Base-by-base conservation (phyloP, 805 yeast genomes). In the Metschnikowia vanudenii region DNA sequence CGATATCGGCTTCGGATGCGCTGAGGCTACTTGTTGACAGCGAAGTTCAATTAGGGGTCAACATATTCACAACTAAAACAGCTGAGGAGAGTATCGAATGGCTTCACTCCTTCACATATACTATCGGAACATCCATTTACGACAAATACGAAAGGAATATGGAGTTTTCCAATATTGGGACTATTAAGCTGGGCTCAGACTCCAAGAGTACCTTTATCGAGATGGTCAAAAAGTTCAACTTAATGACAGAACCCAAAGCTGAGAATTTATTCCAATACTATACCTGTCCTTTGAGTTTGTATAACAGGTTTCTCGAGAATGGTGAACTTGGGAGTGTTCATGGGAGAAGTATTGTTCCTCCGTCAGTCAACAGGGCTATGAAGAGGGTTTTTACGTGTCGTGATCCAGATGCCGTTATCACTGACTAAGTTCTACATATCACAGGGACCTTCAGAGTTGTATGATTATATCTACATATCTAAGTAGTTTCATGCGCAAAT, bases 131-230 rank as follows among this genome's bases (percentile, higher is more conserved):
- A 14, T 67, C 79, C 11, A 57, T 80, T 26, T 79, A 79, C 61
- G 89, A 84, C 56, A 78, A 78, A 18, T 63, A 64, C 31, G 75
- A 80, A 49, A 63, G 88, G 51, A 77, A 80, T 57, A 69, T 72
- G 47, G 76, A 76, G 32, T 70, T 80, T 45, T 74, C 84, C 1
- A 80, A 79, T 52, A 62, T 85, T 8, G 82, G 83, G 4, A 66
- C 62, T 1, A 73, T 82, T 10, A 75, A 70, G 56, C 80, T 86
- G 5, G 86, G 86, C 0, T 63, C 68, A 11, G 76, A 74, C 53
- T 54, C 67, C 3, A 62, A 64, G 19, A 78, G 78, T 36, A 73
- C 81, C 0, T 76, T 72, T 53, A 51, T 71, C 4, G 76, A 76
- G 52, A 72, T 81, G 45, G 52, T 85, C 22, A 71, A 75, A 42